Evolutionary conservation across 257 asterid species (phyloP).

Genomic region (Nicotiana attenuata): DNA sequence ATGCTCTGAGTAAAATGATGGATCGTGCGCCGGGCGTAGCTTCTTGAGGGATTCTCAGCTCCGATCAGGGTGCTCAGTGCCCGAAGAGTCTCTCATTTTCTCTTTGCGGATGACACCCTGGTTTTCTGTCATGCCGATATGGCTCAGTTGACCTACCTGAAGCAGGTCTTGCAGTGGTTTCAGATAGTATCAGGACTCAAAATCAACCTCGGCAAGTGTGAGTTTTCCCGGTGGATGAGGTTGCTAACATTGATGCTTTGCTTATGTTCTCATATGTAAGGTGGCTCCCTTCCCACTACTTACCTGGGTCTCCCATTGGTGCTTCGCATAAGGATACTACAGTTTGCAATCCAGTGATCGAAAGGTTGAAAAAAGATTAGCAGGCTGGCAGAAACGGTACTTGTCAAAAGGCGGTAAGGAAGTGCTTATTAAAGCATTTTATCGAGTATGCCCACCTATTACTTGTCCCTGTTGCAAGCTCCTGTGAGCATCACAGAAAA

Average conservation of each 20-base stretch:
- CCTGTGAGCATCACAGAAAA: not conserved
- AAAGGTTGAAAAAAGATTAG: not conserved
- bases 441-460: not conserved
- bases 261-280: not conserved
- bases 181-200: not conserved
- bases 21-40: not conserved
- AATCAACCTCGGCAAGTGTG: no score
- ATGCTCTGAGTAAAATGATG: not conserved
- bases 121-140: not conserved
- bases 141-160: not conserved
- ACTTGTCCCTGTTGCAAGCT: not conserved
- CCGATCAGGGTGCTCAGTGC: not conserved
- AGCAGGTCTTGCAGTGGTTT: not conserved
- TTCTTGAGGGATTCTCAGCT: not conserved
- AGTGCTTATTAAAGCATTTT: not conserved
- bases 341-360: not conserved
- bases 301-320: no score
- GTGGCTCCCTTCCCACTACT: not conserved
- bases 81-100: not conserved
- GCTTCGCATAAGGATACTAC: not conserved
- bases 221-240: not conserved
- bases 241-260: not conserved
- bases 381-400: not conserved
- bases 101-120: no score
- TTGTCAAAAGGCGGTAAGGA: not conserved